Percentiles rank a stretch among this genome's conserved stretches.
Conservation (phyloP, 1,284 basidiomycete species). For the Schizophyllum amplum region DNA sequence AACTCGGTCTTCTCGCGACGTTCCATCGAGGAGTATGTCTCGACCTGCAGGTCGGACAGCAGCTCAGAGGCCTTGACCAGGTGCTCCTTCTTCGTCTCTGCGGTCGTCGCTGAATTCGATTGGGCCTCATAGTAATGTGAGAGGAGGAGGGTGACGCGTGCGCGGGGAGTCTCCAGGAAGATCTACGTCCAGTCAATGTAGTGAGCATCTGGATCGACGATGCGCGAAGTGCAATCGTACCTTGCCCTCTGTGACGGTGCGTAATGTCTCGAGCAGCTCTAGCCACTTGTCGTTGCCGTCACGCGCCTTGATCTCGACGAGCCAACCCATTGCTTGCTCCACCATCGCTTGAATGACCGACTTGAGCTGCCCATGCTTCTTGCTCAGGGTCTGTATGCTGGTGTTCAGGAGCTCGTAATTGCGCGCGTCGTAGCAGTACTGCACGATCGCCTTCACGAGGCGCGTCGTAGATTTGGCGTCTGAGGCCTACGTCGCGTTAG, state of each 20-base stretch:
- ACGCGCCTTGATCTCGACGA: conserved; percentile 63
- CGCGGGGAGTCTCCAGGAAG: conserved; percentile 94
- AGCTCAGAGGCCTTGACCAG: conserved; percentile 82
- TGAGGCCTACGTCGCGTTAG: conserved; percentile 63
- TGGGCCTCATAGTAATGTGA: conserved; percentile 78
- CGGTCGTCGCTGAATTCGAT: conserved; percentile 32
- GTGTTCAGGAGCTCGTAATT: conserved; percentile 69
- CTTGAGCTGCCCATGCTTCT: conserved; percentile 98
- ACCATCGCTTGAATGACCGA: conserved; percentile 87
- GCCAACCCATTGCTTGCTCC: conserved; percentile 75
- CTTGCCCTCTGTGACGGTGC: conserved; percentile 95
- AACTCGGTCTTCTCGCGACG: conserved; percentile 98
- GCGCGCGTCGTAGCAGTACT: conserved; percentile 66
- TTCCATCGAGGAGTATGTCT: conserved; percentile 99
- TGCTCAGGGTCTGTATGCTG: conserved; percentile 70
- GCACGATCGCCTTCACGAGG: conserved; percentile 68
- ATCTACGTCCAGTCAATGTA: conserved; percentile 52
- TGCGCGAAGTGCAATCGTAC: conserved; percentile 28
- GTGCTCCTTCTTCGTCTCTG: conserved; percentile 50
- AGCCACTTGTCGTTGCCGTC: conserved; percentile 76
- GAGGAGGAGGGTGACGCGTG: conserved; percentile 83
- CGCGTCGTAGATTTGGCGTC: conserved; percentile 88
- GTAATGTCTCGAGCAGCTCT: conserved; percentile 81
- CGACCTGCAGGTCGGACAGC: conserved; percentile 92
- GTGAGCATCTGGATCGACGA: not conserved